Percentiles rank a stretch among this genome's conserved stretches.
phyloP scores from a whole-genome alignment of 2,329 filamentous ascomycete genomes.

The Diaporthe capsici region DNA sequence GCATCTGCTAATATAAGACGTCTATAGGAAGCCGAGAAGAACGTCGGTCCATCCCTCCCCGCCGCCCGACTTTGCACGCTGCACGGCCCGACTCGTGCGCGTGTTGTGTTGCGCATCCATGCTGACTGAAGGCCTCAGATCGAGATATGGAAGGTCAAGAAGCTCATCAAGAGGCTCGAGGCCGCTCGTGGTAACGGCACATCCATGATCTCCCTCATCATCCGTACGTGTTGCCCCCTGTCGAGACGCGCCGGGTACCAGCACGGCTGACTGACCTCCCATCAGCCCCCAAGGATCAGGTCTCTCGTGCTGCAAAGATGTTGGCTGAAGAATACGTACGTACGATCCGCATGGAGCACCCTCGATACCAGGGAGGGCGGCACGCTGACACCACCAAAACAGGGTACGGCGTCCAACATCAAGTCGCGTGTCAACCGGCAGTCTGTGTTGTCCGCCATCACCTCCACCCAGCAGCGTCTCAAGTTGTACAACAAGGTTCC shows the following conservation, averaged over 20 bases:
- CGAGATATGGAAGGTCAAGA: conserved; percentile 98
- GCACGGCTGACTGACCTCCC: conserved; percentile 45
- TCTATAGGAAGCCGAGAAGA: conserved; percentile 92
- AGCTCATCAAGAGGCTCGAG: conserved; percentile 98
- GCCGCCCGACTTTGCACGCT: background rate
- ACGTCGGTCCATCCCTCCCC: conserved; percentile 66
- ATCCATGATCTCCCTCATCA: conserved; percentile 99
- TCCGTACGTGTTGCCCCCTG: conserved; percentile 75
- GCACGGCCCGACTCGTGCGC: background rate
- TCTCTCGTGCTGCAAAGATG: conserved; percentile 98
- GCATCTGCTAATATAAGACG: conserved; percentile 15
- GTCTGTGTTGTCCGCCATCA: conserved; percentile 97
- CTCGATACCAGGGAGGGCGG: conserved; percentile 35
- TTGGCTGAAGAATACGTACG: conserved; percentile 99
- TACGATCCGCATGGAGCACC: conserved; percentile 45
- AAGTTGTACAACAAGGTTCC: conserved; percentile 99
- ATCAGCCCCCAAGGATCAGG: conserved; percentile 95
- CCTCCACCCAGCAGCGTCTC: conserved; percentile 97
- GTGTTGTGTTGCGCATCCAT: conserved; percentile 42
- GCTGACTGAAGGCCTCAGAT: conserved; percentile 61
- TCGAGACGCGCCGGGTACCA: conserved; percentile 37
- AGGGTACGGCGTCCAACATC: conserved; percentile 99
- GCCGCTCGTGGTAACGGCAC: conserved; percentile 98
- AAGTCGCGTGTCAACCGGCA: conserved; percentile 99
- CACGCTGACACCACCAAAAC: conserved; percentile 33